A percentile compares a stretch with the other conserved stretches of the same genome.
Conservation (phyloP, 352 stramenopile genomes). For the Phytophthora litchii region DNA sequence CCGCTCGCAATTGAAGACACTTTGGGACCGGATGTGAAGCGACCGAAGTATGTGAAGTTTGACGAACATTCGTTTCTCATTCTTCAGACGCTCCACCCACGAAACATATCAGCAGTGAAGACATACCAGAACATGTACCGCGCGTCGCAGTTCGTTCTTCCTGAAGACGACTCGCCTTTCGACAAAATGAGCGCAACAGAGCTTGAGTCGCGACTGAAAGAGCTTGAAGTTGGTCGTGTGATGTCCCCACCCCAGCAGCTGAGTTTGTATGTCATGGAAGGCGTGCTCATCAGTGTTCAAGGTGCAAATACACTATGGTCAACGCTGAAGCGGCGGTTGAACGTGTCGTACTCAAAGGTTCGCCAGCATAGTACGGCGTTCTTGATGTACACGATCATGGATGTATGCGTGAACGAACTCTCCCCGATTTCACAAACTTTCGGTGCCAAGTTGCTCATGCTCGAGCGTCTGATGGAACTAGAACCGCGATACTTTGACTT, state of each 20-base stretch:
- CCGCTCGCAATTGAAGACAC: constrained; percentile 82
- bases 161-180: constrained; percentile 51
- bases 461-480: constrained; percentile 59
- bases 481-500: constrained; percentile 59
- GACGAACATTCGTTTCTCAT: constrained; percentile 82
- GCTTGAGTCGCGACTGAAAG: constrained; percentile 50
- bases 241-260: constrained; percentile 73
- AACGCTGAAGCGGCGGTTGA: constrained; percentile 52
- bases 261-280: constrained; percentile 72
- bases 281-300: constrained; percentile 73
- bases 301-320: constrained; percentile 50
- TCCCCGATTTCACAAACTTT: constrained; percentile 72
- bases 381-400: constrained; percentile 76
- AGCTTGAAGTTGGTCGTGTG: constrained; percentile 54
- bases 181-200: constrained; percentile 64
- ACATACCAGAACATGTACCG: constrained; percentile 76
- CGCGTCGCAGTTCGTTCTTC: constrained; percentile 50
- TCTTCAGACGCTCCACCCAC: constrained; percentile 58
- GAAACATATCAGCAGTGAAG: constrained; percentile 50
- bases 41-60: constrained; percentile 85
- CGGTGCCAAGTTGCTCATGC: constrained; percentile 67
- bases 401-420: constrained; percentile 80
- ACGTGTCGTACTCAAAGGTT: constrained; percentile 83
- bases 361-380: constrained; percentile 74
- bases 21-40: constrained; percentile 68